Evolutionary conservation across 202 grass and related monocot species (phyloP).

Genomic region (Schoenoplectus tabernaemontani): DNA sequence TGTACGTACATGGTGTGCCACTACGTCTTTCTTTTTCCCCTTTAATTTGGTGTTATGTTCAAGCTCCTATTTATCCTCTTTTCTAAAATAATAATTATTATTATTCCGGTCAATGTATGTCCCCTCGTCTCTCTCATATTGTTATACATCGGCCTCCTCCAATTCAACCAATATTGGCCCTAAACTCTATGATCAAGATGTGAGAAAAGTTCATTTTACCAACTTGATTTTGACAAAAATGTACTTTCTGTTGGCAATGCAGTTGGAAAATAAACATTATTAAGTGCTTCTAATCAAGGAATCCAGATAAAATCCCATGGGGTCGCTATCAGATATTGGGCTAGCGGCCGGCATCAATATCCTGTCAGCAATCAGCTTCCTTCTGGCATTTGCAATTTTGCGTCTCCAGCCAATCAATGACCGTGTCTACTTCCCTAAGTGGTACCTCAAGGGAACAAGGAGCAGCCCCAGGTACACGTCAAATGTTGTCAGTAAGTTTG

Average conservation of each 20-base stretch:
- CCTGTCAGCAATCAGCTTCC: slow-evolving; percentile 58
- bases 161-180: background rate
- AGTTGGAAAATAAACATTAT: background rate
- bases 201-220: background rate
- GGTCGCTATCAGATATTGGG: slow-evolving; percentile 55
- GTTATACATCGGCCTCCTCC: too few species aligned
- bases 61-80: too few species aligned
- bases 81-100: too few species aligned
- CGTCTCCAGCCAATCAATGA: slow-evolving; percentile 86
- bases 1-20: background rate
- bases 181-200: background rate
- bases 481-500: slow-evolving; percentile 54
- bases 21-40: too few species aligned
- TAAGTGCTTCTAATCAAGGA: background rate
- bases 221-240: background rate
- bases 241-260: background rate
- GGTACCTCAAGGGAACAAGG: slow-evolving; percentile 88
- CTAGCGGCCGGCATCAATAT: slow-evolving; percentile 71
- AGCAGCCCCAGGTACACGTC: slow-evolving; percentile 50
- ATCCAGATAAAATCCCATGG: slow-evolving; percentile 26
- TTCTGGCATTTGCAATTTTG: slow-evolving; percentile 71
- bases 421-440: slow-evolving; percentile 91
- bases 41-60: too few species aligned
- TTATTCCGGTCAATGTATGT: too few species aligned
- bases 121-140: too few species aligned